A percentile compares a stretch with the other conserved stretches of the same genome.
These are phyloP conservation scores for Arthrobotrys pseudoclavata DNA, from an alignment of 2,329 filamentous ascomycete species.

Conservation along the genomic window DNA sequence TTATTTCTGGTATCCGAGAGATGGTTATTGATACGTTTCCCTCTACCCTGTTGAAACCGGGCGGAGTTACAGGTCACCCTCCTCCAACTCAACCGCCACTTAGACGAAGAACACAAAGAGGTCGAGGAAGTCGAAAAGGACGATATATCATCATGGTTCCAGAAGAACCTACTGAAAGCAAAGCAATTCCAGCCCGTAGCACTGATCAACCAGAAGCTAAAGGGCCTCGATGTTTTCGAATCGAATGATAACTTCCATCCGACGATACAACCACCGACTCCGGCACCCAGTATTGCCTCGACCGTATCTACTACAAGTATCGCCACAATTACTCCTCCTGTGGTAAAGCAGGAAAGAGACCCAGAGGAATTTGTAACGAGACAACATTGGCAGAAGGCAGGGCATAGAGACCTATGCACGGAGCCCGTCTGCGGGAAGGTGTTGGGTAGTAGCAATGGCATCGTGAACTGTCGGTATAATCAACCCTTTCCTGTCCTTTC, in stretches of 20 bases:
- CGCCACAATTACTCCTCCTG: slow-evolving; percentile 65
- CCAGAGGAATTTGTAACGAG: slow-evolving; percentile 91
- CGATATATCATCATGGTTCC: slow-evolving; percentile 97
- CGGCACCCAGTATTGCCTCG: slow-evolving; percentile 63
- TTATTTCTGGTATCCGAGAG: background rate
- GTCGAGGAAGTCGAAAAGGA: slow-evolving; percentile 89
- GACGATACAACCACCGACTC: slow-evolving; percentile 65
- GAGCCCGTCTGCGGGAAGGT: slow-evolving; percentile 87
- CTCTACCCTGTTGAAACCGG: background rate
- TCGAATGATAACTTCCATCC: slow-evolving; percentile 75
- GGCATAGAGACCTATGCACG: slow-evolving; percentile 82
- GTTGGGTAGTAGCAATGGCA: slow-evolving; percentile 83
- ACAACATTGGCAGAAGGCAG: slow-evolving; percentile 87
- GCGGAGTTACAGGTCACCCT: slow-evolving; percentile 78
- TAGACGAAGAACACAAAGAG: slow-evolving; percentile 92
- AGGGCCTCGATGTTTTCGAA: slow-evolving; percentile 92
- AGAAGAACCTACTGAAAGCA: slow-evolving; percentile 91
- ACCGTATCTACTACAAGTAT: slow-evolving; percentile 64
- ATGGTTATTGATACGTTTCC: slow-evolving; percentile 5
- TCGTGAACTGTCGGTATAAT: slow-evolving; percentile 78
- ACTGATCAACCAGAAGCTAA: slow-evolving; percentile 91
- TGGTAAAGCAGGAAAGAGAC: slow-evolving; percentile 70
- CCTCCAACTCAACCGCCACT: slow-evolving; percentile 87
- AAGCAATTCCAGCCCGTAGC: slow-evolving; percentile 93
- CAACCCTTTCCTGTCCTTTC: background rate